Conservation (phyloP, 352 stramenopile species). For the Peronospora tabacina region DNA sequence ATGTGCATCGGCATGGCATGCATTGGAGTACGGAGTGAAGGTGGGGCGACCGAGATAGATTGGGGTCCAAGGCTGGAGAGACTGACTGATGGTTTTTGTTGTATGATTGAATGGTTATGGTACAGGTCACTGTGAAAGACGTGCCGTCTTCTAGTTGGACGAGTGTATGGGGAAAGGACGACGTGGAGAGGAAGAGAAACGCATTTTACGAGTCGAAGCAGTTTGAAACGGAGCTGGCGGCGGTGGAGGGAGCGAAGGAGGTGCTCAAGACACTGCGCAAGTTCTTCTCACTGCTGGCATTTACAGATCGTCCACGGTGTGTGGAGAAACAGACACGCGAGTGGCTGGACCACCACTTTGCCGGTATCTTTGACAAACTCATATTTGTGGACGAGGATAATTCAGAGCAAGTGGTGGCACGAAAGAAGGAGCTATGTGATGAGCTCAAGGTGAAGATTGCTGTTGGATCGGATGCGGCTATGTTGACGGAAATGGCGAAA, state of each 20-base stretch:
- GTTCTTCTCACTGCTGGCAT: conserved; percentile 50
- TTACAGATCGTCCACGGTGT: conserved; percentile 49
- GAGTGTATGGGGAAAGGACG: conserved; percentile 25
- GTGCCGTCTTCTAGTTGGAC: conserved; percentile 25
- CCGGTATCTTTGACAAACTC: conserved; percentile 66
- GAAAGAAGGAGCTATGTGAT: conserved; percentile 54
- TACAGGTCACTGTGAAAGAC: conserved; percentile 24
- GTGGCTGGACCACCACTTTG: conserved; percentile 60
- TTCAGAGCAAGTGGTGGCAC: conserved; percentile 29
- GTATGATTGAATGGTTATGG: neutral
- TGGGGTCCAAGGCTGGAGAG: too few species aligned
- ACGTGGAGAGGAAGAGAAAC: conserved; percentile 26
- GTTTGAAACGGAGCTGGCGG: conserved; percentile 34
- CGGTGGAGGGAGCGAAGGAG: conserved; percentile 24
- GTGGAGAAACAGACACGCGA: conserved; percentile 65
- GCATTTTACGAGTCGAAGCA: conserved; percentile 48
- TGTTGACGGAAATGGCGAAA: conserved; percentile 25
- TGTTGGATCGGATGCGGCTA: conserved; percentile 32
- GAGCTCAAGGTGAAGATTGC: conserved; percentile 61
- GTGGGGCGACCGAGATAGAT: conserved; percentile 13
- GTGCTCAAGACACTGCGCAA: conserved; percentile 52
- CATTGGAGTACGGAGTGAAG: conserved; percentile 29
- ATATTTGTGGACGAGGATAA: conserved; percentile 52
- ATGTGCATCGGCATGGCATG: conserved; percentile 47
- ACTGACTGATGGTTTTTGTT: too few species aligned